A percentile compares a stretch with the other conserved stretches of the same genome.
Evolutionary conservation across 306 rosid genomes (phyloP).

Genomic region (Abrus precatorius): DNA sequence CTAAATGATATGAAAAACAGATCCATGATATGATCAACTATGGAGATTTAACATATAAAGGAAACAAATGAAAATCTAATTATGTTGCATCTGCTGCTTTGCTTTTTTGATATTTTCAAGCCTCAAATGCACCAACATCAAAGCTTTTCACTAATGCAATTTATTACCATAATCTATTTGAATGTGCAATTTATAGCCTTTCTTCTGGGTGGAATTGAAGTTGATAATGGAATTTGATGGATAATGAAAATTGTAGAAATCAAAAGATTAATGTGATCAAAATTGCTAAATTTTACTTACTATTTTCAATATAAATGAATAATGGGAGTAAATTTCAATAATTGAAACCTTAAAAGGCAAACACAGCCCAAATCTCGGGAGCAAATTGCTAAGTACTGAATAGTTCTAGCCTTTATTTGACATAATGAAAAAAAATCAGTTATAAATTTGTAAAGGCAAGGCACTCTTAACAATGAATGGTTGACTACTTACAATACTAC

Average conservation of each 20-base stretch:
- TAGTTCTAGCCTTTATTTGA: not conserved
- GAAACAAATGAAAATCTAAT: too few species aligned
- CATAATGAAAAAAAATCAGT: constrained; percentile 39
- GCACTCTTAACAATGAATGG: not conserved
- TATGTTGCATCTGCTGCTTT: too few species aligned
- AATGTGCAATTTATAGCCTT: not conserved
- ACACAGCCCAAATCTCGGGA: not conserved
- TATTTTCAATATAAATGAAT: not conserved
- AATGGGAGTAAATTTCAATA: not conserved
- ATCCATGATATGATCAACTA: too few species aligned
- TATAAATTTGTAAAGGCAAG: not conserved
- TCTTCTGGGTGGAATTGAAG: not conserved
- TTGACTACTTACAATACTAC: constrained; percentile 70
- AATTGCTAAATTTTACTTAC: constrained; percentile 2
- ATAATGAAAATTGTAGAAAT: not conserved
- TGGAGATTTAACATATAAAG: too few species aligned
- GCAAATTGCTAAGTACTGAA: not conserved
- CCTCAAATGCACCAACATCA: too few species aligned
- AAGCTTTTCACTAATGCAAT: not conserved
- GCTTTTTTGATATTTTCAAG: too few species aligned
- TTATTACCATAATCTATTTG: constrained; percentile 21
- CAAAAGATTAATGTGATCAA: not conserved
- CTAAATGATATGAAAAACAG: too few species aligned
- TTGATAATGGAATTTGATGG: constrained; percentile 6
- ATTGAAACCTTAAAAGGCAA: constrained; percentile 10